Conservation (phyloP, 2,329 filamentous ascomycete species). For the Gaeumannomyces tritici region DNA sequence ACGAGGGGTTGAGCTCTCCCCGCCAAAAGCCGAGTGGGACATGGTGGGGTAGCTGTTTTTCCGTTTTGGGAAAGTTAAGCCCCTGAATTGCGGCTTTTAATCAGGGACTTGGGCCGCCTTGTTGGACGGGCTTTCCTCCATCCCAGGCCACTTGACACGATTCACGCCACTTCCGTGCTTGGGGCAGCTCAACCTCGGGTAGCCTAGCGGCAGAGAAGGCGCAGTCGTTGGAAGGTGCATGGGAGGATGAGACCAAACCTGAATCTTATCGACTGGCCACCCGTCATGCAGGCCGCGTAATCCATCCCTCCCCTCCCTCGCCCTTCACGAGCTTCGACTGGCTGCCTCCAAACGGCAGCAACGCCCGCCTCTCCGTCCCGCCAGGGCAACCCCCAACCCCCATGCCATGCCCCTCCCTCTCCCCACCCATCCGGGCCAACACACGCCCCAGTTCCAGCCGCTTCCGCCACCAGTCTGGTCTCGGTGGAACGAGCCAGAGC, state of each 20-base stretch:
- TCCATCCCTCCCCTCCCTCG: not conserved
- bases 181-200: not conserved
- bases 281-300: not conserved
- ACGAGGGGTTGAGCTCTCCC: not conserved
- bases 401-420: too few relatives aligned
- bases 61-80: not conserved
- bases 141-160: not conserved
- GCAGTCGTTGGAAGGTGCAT: not conserved
- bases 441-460: not conserved
- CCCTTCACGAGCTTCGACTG: not conserved
- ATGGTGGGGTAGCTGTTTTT: not conserved
- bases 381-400: too few relatives aligned
- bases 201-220: not conserved
- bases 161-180: not conserved
- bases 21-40: not conserved
- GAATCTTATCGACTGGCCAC: not conserved
- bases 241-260: not conserved
- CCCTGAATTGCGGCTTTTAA: not conserved
- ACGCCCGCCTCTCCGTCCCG: too few relatives aligned
- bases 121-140: too few relatives aligned
- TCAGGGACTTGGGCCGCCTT: not conserved
- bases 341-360: not conserved
- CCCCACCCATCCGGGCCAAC: not conserved
- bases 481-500: not conserved
- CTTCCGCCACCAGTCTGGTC: too few relatives aligned